Conservation (phyloP, 2,329 filamentous ascomycete genomes). For the Phaeosphaeriaceae sp. region DNA sequence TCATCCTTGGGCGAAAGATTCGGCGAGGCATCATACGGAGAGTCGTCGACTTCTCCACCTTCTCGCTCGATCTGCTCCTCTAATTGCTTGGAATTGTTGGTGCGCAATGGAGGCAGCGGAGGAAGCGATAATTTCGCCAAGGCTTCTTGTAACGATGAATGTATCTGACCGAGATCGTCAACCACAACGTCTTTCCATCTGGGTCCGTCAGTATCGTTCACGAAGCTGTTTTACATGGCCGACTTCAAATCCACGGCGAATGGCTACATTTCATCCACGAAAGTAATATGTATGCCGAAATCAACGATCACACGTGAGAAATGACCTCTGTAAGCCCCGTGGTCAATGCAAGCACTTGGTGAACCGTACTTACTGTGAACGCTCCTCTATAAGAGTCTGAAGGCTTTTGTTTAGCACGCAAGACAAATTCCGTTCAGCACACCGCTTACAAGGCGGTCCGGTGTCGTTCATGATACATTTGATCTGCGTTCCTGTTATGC, state of each 20-base stretch:
- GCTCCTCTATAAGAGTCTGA: slow-evolving; percentile 58
- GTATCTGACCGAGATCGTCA: slow-evolving; percentile 38
- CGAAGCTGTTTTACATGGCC: neutral
- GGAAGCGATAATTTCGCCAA: slow-evolving; percentile 50
- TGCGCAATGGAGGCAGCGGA: slow-evolving; percentile 45
- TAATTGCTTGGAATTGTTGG: slow-evolving; percentile 7
- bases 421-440: slow-evolving; percentile 57
- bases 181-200: slow-evolving; percentile 37
- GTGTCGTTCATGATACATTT: slow-evolving; percentile 59
- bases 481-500: slow-evolving; percentile 38
- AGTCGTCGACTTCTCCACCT: slow-evolving; percentile 48
- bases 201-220: neutral
- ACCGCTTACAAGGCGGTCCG: slow-evolving; percentile 58
- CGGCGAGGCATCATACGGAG: slow-evolving; percentile 42
- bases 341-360: neutral
- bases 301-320: too few relatives aligned
- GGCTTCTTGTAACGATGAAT: slow-evolving; percentile 51
- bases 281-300: too few relatives aligned
- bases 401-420: slow-evolving; percentile 61
- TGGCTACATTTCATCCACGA: too few relatives aligned
- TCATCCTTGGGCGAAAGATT: slow-evolving; percentile 36
- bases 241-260: too few relatives aligned
- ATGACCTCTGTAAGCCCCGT: neutral
- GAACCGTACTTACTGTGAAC: slow-evolving; percentile 34
- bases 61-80: slow-evolving; percentile 28